Conservation (phyloP, 164 flowering plant genomes). For the Vitis amurensis region DNA sequence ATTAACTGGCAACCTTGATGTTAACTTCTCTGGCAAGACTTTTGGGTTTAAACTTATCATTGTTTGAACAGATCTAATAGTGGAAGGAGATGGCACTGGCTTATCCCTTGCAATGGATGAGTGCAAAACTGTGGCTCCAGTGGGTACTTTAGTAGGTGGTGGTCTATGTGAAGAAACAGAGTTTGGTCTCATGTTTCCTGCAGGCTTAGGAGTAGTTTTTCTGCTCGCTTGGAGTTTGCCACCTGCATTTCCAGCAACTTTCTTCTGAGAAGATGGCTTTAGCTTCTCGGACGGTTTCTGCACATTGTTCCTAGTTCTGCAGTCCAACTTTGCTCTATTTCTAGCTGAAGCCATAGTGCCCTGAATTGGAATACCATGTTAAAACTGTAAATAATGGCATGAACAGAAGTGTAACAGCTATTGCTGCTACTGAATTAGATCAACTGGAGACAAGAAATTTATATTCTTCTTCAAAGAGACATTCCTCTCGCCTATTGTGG, state of each 20-base stretch:
- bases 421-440: too few species aligned
- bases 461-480: too few species aligned
- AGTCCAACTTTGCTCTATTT: constrained; percentile 6
- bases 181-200: constrained; percentile 1
- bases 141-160: neutral
- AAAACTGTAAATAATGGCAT: neutral
- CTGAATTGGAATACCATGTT: constrained; percentile 1
- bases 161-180: constrained; percentile 4
- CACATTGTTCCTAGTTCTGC: constrained; percentile 6
- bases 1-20: constrained; percentile 1
- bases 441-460: too few species aligned
- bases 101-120: neutral
- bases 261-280: constrained; percentile 1
- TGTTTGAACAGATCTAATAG: neutral
- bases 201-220: neutral
- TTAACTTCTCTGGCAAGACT: neutral
- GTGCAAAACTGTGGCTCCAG: neutral
- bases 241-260: neutral
- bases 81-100: neutral
- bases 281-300: constrained; percentile 5
- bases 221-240: too few species aligned
- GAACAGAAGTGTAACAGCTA: neutral
- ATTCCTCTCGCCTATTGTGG: too few species aligned
- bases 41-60: neutral
- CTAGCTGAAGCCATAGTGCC: constrained; percentile 11